A percentile compares a stretch with the other conserved stretches of the same genome.
Evolutionary conservation across 176 grass and related monocot species (phyloP).

Genomic region (Triticum aestivum): DNA sequence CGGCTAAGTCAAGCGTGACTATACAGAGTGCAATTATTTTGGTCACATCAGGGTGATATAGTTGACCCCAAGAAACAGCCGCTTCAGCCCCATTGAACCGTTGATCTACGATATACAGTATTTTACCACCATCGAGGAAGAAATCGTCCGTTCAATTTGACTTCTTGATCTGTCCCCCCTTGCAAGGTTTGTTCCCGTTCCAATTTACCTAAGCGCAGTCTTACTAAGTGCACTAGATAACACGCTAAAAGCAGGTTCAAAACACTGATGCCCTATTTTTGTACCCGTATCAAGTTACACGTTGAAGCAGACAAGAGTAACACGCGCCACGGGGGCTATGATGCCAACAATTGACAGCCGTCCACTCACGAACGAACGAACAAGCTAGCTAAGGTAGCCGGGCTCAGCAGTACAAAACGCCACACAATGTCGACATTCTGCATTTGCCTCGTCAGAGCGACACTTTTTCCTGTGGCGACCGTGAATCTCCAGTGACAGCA

Average conservation of each 20-base stretch:
- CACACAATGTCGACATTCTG: slow-evolving; percentile 41
- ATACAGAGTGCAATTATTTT: neutral
- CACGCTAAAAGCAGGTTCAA: neutral
- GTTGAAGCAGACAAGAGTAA: neutral
- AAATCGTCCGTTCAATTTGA: neutral
- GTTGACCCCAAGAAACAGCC: slow-evolving; percentile 11
- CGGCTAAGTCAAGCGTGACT: slow-evolving; percentile 28
- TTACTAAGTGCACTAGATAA: neutral
- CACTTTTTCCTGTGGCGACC: neutral
- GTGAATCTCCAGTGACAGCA: slow-evolving; percentile 19
- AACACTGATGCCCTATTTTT: neutral
- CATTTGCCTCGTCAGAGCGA: slow-evolving; percentile 8
- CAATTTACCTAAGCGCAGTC: too few species aligned
- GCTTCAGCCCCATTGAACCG: neutral
- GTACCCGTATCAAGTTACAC: neutral
- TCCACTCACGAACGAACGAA: neutral
- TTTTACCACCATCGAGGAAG: neutral
- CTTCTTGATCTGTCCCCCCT: neutral
- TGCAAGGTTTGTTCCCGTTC: neutral
- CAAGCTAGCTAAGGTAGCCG: neutral
- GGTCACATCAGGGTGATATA: neutral
- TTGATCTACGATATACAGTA: neutral
- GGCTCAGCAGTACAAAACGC: neutral
- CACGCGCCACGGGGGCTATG: neutral
- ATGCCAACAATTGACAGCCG: slow-evolving; percentile 4